Evolutionary conservation across 2,329 filamentous ascomycete genomes (phyloP).

Genomic region (Rutstroemia sydowiana): DNA sequence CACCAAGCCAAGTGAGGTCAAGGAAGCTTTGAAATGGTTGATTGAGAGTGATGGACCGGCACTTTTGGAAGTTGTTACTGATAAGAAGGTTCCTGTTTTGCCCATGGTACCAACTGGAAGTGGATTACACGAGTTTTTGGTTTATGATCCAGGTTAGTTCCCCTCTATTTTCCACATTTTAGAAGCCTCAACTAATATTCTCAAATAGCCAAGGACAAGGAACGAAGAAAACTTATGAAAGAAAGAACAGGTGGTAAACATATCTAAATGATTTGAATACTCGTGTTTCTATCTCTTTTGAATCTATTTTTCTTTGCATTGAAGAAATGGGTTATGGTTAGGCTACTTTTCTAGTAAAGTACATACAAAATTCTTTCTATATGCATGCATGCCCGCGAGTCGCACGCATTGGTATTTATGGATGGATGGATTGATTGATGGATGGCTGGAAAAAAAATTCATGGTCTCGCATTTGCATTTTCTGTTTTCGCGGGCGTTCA

Average conservation of each 20-base stretch:
- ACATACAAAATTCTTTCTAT: no score
- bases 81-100: conserved; percentile 88
- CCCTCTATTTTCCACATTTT: conserved; percentile 14
- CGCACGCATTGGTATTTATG: no score
- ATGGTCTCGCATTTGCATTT: no score
- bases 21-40: conserved; percentile 77
- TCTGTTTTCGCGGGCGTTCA: no score
- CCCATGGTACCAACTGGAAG: conserved; percentile 92
- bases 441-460: no score
- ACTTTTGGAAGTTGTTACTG: conserved; percentile 83
- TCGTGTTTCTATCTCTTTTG: no score
- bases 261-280: no score
- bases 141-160: conserved; percentile 68
- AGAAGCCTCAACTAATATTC: conserved; percentile 30
- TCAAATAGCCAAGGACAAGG: conserved; percentile 54
- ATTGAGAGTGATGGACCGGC: conserved; percentile 87
- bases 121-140: conserved; percentile 85
- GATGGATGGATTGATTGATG: no score
- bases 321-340: no score
- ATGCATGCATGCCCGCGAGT: no score
- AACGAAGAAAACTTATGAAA: conserved; percentile 58
- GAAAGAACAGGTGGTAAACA: conserved; percentile 41
- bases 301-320: no score
- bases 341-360: no score
- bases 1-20: conserved; percentile 67